Evolutionary conservation across 352 stramenopile genomes (phyloP), one percentile per base, ranked within the genome.

Genomic region (Pythium brachiatum): DNA sequence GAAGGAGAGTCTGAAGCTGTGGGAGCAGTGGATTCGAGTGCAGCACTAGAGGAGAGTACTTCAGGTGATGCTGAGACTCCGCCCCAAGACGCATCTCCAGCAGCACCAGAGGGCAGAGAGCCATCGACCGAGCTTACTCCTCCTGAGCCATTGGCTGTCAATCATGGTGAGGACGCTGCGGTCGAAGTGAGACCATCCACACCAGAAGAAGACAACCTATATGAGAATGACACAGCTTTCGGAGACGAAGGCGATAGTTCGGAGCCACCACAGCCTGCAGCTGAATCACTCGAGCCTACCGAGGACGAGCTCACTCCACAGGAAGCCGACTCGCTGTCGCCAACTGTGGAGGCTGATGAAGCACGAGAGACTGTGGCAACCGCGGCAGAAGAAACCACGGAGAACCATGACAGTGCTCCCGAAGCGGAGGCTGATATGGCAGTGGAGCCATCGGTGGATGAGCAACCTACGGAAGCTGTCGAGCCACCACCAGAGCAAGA

Each of bases 121-220:
- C n/a, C n/a, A n/a, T n/a, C n/a, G n/a, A n/a, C n/a, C n/a, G n/a
- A n/a, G n/a, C n/a, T n/a, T n/a, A n/a, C n/a, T n/a, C n/a, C n/a
- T n/a, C n/a, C n/a, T n/a, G n/a, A n/a, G n/a, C n/a, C n/a, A n/a
- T n/a, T n/a, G n/a, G n/a, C n/a, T n/a, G n/a, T n/a, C n/a, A n/a
- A n/a, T n/a, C n/a, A n/a, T n/a, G n/a, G n/a, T n/a, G n/a, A n/a
- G n/a, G n/a, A n/a, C n/a, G 12, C 31, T 53, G 39, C n/a, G 3
- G 23, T 57, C 26, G 44, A 64, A 31, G 47, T 51, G 31, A 38
- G 25, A 29, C 16, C 47, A 26, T n/a, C 47, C 8, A 56, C 44
- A 26, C 47, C 53, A 20, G 13, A 38, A 39, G 57, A 56, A 32
- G 34, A 44, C 26, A 46, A 31, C 11, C 6, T n/a, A n/a, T 62